Evolutionary conservation across 257 asterid genomes (phyloP).

Genomic region (Solanum gracilifrons): DNA sequence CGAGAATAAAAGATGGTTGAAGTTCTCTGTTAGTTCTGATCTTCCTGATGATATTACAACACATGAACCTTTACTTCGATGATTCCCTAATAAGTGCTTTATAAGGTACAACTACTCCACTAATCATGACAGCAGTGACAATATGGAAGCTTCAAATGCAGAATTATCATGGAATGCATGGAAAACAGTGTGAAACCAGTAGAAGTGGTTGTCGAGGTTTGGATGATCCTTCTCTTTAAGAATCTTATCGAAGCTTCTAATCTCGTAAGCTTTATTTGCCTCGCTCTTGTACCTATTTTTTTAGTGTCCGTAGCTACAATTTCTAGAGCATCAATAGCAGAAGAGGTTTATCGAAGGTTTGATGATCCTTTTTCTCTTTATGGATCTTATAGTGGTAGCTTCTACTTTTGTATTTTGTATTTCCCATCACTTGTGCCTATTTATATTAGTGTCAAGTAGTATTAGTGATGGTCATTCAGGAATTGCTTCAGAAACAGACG

Average conservation of each 20-base stretch:
- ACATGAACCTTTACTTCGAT: not conserved
- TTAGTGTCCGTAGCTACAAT: not conserved
- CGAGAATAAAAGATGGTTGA: not conserved
- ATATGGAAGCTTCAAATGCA: not conserved
- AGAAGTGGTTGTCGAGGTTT: not conserved
- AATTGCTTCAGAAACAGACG: not conserved
- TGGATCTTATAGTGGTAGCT: not conserved
- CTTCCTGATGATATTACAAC: not conserved
- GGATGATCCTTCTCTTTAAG: not conserved
- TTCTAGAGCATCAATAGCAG: not conserved
- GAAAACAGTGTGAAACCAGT: not conserved
- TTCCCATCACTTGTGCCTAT: not conserved
- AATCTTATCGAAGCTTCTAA: not conserved
- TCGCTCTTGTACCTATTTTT: not conserved
- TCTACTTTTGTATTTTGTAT: not conserved
- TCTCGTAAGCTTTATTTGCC: not conserved
- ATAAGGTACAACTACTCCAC: not conserved
- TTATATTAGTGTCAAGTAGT: not conserved
- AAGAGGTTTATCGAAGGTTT: not conserved
- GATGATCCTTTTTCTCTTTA: not conserved
- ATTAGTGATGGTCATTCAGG: not conserved
- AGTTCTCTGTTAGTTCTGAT: not conserved
- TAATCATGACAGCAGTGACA: not conserved
- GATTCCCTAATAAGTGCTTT: not conserved
- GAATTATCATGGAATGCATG: not conserved